These are phyloP conservation scores for Gracilaria vermiculophylla DNA, from an alignment of 23 red algal genomes.

Conservation along the genomic window DNA sequence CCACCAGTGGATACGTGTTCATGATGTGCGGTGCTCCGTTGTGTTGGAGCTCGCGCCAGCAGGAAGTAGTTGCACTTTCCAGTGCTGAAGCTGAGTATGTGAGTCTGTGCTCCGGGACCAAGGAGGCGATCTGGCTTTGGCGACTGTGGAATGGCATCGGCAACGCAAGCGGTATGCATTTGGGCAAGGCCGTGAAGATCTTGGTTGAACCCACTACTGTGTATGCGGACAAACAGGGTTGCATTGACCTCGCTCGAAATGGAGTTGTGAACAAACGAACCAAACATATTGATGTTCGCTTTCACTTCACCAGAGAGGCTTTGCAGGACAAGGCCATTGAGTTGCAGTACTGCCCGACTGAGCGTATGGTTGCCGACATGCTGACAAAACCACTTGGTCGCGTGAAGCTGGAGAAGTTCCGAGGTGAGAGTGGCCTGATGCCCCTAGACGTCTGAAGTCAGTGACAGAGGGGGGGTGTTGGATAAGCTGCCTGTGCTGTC, in stretches of 20 bases:
- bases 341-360: slow-evolving; percentile 11
- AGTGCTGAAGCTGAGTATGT: slow-evolving; percentile 53
- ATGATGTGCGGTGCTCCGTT: not conserved
- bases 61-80: slow-evolving; percentile 47
- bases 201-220: slow-evolving; percentile 10
- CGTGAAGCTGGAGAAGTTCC: slow-evolving; percentile 37
- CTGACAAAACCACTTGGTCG: slow-evolving; percentile 1
- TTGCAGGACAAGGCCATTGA: not conserved
- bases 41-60: slow-evolving; percentile 26
- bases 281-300: slow-evolving; percentile 32
- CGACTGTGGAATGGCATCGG: not conserved
- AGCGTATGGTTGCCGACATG: not conserved
- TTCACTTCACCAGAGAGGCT: not conserved
- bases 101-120: not conserved
- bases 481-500: too few species aligned
- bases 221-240: slow-evolving; percentile 12
- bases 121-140: slow-evolving; percentile 35
- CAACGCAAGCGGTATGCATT: not conserved
- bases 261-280: not conserved
- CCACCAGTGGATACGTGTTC: slow-evolving; percentile 15
- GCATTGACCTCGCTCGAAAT: slow-evolving; percentile 23
- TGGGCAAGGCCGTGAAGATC: not conserved
- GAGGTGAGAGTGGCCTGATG: not conserved
- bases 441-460: too few species aligned
- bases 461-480: too few species aligned